Percentiles rank a stretch among this genome's conserved stretches.
Conservation (phyloP, 2,329 filamentous ascomycete genomes). For the Fusarium buharicum region DNA sequence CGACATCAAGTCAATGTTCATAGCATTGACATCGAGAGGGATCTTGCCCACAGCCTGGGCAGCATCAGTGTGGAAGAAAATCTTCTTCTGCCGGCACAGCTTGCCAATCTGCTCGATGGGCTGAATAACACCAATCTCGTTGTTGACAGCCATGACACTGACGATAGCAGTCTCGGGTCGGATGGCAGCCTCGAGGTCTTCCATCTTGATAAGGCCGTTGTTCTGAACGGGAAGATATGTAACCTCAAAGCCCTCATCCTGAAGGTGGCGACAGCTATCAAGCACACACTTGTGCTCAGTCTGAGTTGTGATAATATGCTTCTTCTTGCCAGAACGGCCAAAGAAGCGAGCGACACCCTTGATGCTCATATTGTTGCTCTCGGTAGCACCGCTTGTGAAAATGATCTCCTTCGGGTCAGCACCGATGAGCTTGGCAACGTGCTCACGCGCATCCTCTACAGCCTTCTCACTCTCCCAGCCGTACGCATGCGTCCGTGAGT, state of each 20-base stretch:
- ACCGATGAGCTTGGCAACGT: slow-evolving; percentile 88
- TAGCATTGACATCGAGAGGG: slow-evolving; percentile 92
- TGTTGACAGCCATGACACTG: slow-evolving; percentile 99
- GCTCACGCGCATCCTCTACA: slow-evolving; percentile 83
- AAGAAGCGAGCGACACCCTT: slow-evolving; percentile 98
- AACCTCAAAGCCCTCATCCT: slow-evolving; percentile 95
- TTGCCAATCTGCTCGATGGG: slow-evolving; percentile 93
- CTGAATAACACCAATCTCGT: slow-evolving; percentile 99
- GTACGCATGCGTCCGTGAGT: slow-evolving; percentile 96
- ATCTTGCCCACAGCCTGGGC: slow-evolving; percentile 99
- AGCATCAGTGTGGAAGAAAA: slow-evolving; percentile 98
- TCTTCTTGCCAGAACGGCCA: slow-evolving; percentile 93
- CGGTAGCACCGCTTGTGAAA: slow-evolving; percentile 96
- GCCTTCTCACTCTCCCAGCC: slow-evolving; percentile 98
- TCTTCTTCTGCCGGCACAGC: slow-evolving; percentile 88
- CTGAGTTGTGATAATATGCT: slow-evolving; percentile 96
- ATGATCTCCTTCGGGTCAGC: slow-evolving; percentile 98
- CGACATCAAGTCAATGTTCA: slow-evolving; percentile 99
- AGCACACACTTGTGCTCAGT: slow-evolving; percentile 99
- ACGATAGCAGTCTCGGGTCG: slow-evolving; percentile 90
- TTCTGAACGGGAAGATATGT: slow-evolving; percentile 94
- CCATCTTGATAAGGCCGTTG: slow-evolving; percentile 86
- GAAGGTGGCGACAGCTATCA: slow-evolving; percentile 94
- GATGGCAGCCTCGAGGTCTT: slow-evolving; percentile 87
- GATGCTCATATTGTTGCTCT: slow-evolving; percentile 99